Base-by-base conservation (phyloP, 2,329 filamentous ascomycete species). In the Fusarium caatingaense region DNA sequence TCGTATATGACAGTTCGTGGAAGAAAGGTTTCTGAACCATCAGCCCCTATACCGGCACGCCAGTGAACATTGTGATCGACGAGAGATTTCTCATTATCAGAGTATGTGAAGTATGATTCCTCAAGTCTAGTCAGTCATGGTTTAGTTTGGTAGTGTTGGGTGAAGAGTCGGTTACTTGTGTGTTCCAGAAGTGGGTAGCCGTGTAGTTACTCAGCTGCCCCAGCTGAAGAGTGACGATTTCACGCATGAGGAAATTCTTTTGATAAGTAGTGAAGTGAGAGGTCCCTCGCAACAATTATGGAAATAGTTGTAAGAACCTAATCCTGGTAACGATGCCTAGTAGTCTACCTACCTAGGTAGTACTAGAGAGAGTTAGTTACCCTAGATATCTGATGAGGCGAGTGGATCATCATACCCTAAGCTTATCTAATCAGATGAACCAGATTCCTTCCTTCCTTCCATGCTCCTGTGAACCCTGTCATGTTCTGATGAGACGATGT, bases 61-160 rank as follows among this genome's bases (percentile, higher is more conserved):
- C 97, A 99, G 78, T 97, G 93, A 53, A 98, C 85, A 77, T 92
- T 84, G 67, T 90, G 84, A 45, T 83, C 78, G 2, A 83, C 68
- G 4, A 65, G 66, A 0, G 79, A 74, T 16, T 74, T 63, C 13
- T 78, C 76, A n/a, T 80, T 66, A 47, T 87, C 83, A 3, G 85
- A 85, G 76, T 98, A 98, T 16, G 94, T 98, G 78, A 98, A 98
- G 81, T 99, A 99, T 2, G 95, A 97, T 85, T 99, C 96, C 92
- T 97, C 68, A 13, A 3, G 8, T 13, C 13, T 21, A 6, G 45
- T 74, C 10, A 72, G 72, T 15, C 4, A 18, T 16, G n/a, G 10
- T 6, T 16, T 11, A 45, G 47, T 6, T 16, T 11, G 41, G 47
- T 11, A 15, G 15, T 49, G 13, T 20, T 6, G 4, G 7, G 37